Evolutionary conservation across 2,329 filamentous ascomycete species (phyloP), one percentile per base, ranked within the genome.

Genomic region (Tolypocladium endophyticum): DNA sequence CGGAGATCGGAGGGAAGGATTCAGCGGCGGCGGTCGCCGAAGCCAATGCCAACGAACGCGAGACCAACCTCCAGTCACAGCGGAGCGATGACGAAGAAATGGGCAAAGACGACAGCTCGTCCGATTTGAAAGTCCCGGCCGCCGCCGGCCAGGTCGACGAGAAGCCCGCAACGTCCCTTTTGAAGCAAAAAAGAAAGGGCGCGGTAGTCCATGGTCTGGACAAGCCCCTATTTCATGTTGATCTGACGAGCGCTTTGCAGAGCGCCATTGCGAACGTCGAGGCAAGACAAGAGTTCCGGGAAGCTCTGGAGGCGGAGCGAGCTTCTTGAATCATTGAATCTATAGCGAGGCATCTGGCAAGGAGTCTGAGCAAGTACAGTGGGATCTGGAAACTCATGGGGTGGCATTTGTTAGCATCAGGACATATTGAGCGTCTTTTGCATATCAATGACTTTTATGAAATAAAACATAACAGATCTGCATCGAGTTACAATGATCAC

Each of bases 221-320:
- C 73, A 79, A 90, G 66, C 93, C 94, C 5, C 82, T 97, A 65
- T 97, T 99, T 82, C 94, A 99, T 71, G 84, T 96, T 58, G 94
- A 97, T 72, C 76, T 97, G 57, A 94, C 90, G 4, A 92, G 87
- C 68, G 94, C 94, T 8, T 74, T 97, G 66, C 90, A 97, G 73
- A 91, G 87, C 66, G 93, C 92, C 3, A 84, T 97, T 67, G 85
- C 87, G 36, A 96, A 95, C 65, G 82, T 90, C 0, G 84, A 90
- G 73, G 80, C 79, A 0, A 75, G 80, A 58, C 69, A 73, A 9
- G 76, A 77, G 55, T 67, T 65, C 30, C 63, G 63, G 54, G 61
- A 58, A 16, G 54, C 56, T n/a, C 25, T 56, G 23, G 43, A 58
- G 33, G 58, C 58, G 30, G 58, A 57, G 16, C 55, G 57, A 36